Percentiles rank a stretch among this genome's conserved stretches.
phyloP scores from a whole-genome alignment of 306 rosid genomes.

The Trifolium repens region DNA sequence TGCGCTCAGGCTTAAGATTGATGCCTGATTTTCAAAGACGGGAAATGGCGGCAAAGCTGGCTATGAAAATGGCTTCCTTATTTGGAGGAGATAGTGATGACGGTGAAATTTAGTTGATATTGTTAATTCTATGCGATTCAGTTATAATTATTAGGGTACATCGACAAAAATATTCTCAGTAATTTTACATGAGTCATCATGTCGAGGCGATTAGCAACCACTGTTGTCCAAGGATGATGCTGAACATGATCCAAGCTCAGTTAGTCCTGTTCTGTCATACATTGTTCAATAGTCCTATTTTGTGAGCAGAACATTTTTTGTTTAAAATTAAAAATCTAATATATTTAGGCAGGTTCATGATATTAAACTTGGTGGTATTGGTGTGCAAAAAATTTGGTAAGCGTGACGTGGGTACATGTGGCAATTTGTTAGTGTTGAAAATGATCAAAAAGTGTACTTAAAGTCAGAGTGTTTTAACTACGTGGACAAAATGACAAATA shows the following conservation, averaged over 20 bases:
- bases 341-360: constrained; percentile 23
- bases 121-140: constrained; percentile 14
- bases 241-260: constrained; percentile 32
- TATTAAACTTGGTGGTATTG: constrained; percentile 4
- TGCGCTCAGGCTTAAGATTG: constrained; percentile 76
- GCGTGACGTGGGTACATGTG: constrained; percentile 2
- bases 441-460: constrained; percentile 10
- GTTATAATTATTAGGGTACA: not conserved
- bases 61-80: constrained; percentile 86
- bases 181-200: not conserved
- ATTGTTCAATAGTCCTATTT: constrained; percentile 16
- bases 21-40: constrained; percentile 92
- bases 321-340: not conserved
- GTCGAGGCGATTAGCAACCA: constrained; percentile 22
- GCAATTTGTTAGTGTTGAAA: constrained; percentile 19
- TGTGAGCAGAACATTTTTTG: constrained; percentile 15
- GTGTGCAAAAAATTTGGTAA: not conserved
- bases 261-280: constrained; percentile 15
- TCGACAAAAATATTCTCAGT: not conserved
- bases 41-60: constrained; percentile 88
- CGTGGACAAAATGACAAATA: constrained; percentile 28
- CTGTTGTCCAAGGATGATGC: constrained; percentile 22
- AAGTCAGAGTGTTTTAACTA: constrained; percentile 23
- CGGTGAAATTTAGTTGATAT: constrained; percentile 48
- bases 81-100: constrained; percentile 84